phyloP scores from a whole-genome alignment of 2,329 filamentous ascomycete genomes.

The Sporothrix curviconia region DNA sequence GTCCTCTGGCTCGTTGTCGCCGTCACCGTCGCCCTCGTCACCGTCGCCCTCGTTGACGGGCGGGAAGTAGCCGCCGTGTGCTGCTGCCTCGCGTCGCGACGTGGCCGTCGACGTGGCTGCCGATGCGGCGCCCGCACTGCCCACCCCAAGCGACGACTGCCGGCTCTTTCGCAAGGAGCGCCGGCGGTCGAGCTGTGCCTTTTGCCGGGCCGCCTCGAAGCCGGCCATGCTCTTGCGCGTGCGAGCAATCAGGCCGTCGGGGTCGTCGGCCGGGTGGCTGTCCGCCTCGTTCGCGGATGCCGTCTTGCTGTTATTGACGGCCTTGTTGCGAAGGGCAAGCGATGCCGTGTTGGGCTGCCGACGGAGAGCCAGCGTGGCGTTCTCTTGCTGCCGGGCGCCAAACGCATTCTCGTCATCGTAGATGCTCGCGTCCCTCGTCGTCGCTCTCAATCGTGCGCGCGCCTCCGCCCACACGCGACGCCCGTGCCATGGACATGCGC shows the following conservation, averaged over 20 bases:
- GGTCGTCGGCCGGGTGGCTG: conserved; percentile 20
- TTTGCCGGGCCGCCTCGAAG: conserved; percentile 54
- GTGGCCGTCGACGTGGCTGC: not conserved
- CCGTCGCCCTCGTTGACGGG: conserved; percentile 37
- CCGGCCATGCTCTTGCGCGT: conserved; percentile 57
- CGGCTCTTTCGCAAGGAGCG: conserved; percentile 39
- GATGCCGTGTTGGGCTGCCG: not conserved
- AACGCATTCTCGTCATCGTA: conserved; percentile 14
- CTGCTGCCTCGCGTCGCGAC: conserved; percentile 24
- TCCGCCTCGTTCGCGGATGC: conserved; percentile 23
- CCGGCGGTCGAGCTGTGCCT: conserved; percentile 51
- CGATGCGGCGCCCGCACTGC: not conserved
- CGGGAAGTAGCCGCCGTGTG: conserved; percentile 39
- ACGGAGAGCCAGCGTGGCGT: conserved; percentile 9
- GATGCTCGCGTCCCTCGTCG: conserved; percentile 14
- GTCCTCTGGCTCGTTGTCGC: conserved; percentile 36
- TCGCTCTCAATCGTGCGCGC: conserved; percentile 22
- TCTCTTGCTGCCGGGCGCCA: not conserved
- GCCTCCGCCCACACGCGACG: conserved; percentile 33
- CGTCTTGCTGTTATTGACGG: conserved; percentile 21
- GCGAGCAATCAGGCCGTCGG: conserved; percentile 49
- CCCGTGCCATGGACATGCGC: conserved; percentile 68
- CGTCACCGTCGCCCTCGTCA: conserved; percentile 20
- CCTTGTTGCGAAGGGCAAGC: not conserved
- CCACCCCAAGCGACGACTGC: conserved; percentile 4